Conservation (phyloP, 2,329 filamentous ascomycete genomes). For the Calonectria hongkongensis region DNA sequence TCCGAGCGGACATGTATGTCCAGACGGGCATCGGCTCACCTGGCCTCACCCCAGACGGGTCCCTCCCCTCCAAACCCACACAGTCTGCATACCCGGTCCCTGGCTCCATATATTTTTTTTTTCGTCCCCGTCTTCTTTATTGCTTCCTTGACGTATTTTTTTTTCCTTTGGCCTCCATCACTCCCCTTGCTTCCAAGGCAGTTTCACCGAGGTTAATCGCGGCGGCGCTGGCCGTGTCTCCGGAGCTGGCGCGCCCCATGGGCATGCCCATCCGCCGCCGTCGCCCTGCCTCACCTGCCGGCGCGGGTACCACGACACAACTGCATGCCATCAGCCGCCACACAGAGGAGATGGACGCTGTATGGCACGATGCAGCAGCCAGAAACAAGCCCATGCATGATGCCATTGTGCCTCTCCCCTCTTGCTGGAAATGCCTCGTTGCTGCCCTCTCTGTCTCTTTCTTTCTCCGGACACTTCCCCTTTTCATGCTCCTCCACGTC, state of each 20-base stretch:
- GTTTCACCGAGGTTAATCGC: constrained; percentile 53
- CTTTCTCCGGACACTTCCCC: constrained; percentile 9
- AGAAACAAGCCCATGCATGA: constrained; percentile 44
- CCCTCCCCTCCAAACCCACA: constrained; percentile 28
- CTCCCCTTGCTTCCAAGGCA: constrained; percentile 34
- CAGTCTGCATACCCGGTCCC: constrained; percentile 32
- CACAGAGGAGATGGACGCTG: constrained; percentile 24
- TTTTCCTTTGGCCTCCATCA: background rate
- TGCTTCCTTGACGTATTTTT: constrained; percentile 14
- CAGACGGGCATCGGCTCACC: constrained; percentile 36
- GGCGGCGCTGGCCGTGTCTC: constrained; percentile 18
- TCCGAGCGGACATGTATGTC: constrained; percentile 39
- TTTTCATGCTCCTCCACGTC: background rate
- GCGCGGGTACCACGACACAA: constrained; percentile 8
- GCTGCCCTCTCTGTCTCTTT: background rate
- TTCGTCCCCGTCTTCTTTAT: constrained; percentile 38
- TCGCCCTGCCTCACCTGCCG: constrained; percentile 18
- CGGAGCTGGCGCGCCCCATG: background rate
- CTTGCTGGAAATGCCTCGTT: constrained; percentile 34
- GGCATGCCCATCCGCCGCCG: background rate
- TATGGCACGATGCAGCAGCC: constrained; percentile 41
- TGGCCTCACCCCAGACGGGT: constrained; percentile 38
- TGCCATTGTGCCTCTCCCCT: constrained; percentile 42
- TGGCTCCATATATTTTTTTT: constrained; percentile 44
- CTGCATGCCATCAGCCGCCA: constrained; percentile 30